Conservation (phyloP, 2,329 filamentous ascomycete genomes). For the Epichloe coenophiala region DNA sequence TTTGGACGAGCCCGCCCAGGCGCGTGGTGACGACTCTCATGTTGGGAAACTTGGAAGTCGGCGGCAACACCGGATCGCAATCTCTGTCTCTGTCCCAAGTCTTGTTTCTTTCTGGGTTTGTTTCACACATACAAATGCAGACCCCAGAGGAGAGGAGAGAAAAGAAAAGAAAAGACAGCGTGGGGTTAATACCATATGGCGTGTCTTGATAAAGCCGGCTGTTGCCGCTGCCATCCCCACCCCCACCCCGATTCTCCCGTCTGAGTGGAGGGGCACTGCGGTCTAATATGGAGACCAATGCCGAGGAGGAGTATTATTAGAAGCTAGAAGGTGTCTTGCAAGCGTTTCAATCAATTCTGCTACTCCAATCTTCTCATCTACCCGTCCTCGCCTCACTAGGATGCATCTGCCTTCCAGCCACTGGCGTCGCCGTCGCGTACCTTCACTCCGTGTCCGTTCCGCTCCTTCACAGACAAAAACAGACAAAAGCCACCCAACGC, state of each 20-base stretch:
- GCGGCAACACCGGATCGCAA: not conserved
- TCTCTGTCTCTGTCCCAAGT: not conserved
- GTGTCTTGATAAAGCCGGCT: constrained; percentile 16
- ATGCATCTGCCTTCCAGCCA: not conserved
- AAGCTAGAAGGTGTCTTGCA: not conserved
- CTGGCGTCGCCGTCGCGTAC: not conserved
- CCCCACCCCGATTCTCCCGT: too few species aligned
- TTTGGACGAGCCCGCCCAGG: constrained; percentile 20
- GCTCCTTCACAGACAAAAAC: not conserved
- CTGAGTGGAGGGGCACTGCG: too few species aligned
- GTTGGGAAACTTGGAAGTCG: not conserved
- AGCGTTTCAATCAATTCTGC: constrained; percentile 6
- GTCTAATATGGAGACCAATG: too few species aligned
- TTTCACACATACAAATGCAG: too few species aligned
- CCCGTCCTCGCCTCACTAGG: not conserved
- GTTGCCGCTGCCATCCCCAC: constrained; percentile 16
- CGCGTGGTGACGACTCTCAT: constrained; percentile 12
- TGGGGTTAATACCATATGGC: not conserved
- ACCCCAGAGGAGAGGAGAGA: not conserved
- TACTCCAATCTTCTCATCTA: not conserved
- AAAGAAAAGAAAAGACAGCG: not conserved
- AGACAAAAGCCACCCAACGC: not conserved
- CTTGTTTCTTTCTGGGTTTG: too few species aligned
- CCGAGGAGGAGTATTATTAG: too few species aligned
- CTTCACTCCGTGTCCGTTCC: not conserved